Evolutionary conservation across 148 eudicot genomes (phyloP), one percentile per base, ranked within the genome.

Genomic region (Arbutus unedo): DNA sequence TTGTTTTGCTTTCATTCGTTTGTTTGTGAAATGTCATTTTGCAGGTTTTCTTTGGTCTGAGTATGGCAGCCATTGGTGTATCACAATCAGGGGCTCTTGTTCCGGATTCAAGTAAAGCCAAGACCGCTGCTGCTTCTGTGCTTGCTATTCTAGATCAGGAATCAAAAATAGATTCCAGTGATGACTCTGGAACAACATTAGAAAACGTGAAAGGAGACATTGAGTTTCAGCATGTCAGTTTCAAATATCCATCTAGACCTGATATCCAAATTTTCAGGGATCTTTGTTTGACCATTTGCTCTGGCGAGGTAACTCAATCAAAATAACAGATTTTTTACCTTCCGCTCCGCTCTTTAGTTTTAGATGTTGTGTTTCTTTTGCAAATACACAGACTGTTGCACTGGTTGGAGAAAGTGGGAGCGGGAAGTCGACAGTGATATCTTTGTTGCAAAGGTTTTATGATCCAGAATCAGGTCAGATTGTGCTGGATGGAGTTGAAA

Each of bases 11-110:
- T 51, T 21, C 5, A 6, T 5, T 77, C 64, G 7, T 38, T 44
- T 4, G 45, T 5, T 2, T 13, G 53, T 2, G 25, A 2, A 0
- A 77, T 41, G 47, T 77, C 11, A 15, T 47, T 56, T 38, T 77
- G 84, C 81, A 87, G 89, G 89, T 88, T 54, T 85, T 82, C 78
- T 88, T 85, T 53, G 90, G 86, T 9, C 43, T 88, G 53, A 78
- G 70, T 66, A 18, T 85, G 74, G 19, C 88, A 56, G 79, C 90
- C 19, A n/a, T 79, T 23, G 82, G 80, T 10, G 53, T 88, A 48
- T 66, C 86, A 3, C 71, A 78, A 23, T 45, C 82, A 11, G 67
- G 79, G n/a, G 68, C 71, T 31, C 74, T 82, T 19, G 83, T 72
- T 56, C 51, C 84, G 38, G 84, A 88, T 76, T 21, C 81, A 4